Evolutionary conservation across 305 asterid species (phyloP), one percentile per base, ranked within the genome.

Genomic region (Galium porrigens): DNA sequence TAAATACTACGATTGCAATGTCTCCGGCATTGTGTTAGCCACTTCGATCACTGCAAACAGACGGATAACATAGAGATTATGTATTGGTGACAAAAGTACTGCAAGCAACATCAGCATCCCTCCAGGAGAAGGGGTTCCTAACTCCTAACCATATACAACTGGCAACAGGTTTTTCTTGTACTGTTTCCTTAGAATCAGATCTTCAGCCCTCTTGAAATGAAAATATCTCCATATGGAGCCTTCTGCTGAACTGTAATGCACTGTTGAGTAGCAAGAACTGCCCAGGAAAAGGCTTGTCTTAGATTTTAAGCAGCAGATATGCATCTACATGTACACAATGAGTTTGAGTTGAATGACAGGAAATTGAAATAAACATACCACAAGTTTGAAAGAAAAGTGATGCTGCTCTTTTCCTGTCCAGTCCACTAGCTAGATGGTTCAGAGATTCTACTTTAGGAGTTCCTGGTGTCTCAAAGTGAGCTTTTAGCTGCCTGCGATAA

Each of bases 391-490:
- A 92, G 77, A 92, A 92, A 72, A 92, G 95, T 64, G 80, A 71
- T 33, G 95, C 95, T 73, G 91, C 95, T 69, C 71, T 66, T 73
- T 83, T 89, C 69, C 68, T 84, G 80, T 81, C 72, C 95, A 92
- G 76, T 69, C 96, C 99, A 20, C 48, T 57, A 67, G 95, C 82
- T 48, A 89, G 74, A 61, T 82, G 82, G 76, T 84, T 79, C 71
- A 89, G 73, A 55, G 95, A 85, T 72, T 87, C 95, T 17, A 62
- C 73, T 70, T 78, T 69, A 51, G 86, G 80, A 5, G 81, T 44
- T 75, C 94, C 96, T 0, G 86, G 91, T n/a, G 89, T 80, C 76
- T 89, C 95, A 69, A 92, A 92, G 70, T 92, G 96, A 69, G 77
- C 61, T 86, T 92, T 89, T 81, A 89, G 82, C 71, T 92, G 95